Evolutionary conservation across 2,329 filamentous ascomycete genomes (phyloP).

Genomic region (Trichoderma endophyticum): DNA sequence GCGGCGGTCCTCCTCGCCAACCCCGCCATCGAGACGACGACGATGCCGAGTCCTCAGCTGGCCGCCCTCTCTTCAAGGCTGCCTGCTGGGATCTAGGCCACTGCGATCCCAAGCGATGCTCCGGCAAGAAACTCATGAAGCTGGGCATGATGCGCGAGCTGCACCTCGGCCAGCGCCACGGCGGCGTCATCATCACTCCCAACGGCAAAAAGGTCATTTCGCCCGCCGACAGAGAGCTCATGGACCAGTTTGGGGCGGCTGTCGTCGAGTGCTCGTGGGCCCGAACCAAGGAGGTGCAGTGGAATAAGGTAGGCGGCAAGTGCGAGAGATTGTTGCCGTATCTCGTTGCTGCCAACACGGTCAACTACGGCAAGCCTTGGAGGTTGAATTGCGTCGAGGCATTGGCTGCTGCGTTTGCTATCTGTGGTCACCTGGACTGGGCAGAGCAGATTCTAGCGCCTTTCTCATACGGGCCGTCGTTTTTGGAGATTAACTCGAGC

Average conservation of each 20-base stretch:
- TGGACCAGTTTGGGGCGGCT: conserved; percentile 87
- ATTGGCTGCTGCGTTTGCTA: conserved; percentile 85
- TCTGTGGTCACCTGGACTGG: conserved; percentile 90
- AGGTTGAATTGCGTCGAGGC: conserved; percentile 94
- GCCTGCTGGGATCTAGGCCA: conserved; percentile 98
- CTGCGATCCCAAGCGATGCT: conserved; percentile 95
- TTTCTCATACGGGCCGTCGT: conserved; percentile 85
- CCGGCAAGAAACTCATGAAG: conserved; percentile 89
- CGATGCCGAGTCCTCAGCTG: conserved; percentile 31
- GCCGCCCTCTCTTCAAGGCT: conserved; percentile 70
- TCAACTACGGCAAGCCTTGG: conserved; percentile 97
- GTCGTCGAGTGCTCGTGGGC: conserved; percentile 99
- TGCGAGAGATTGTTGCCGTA: conserved; percentile 90
- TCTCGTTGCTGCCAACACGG: conserved; percentile 91
- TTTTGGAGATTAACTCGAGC: conserved; percentile 84
- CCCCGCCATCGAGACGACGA: conserved; percentile 47
- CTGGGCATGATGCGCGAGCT: conserved; percentile 92
- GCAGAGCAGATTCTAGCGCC: conserved; percentile 76
- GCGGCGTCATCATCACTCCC: conserved; percentile 89
- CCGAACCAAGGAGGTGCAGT: conserved; percentile 84
- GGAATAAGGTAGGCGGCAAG: conserved; percentile 85
- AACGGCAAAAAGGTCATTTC: conserved; percentile 86
- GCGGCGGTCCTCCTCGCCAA: conserved; percentile 48
- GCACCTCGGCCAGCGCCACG: conserved; percentile 85
- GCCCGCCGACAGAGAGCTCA: conserved; percentile 73